Evolutionary conservation across 345 rosid species (phyloP).

Genomic region (Hypericum perforatum): DNA sequence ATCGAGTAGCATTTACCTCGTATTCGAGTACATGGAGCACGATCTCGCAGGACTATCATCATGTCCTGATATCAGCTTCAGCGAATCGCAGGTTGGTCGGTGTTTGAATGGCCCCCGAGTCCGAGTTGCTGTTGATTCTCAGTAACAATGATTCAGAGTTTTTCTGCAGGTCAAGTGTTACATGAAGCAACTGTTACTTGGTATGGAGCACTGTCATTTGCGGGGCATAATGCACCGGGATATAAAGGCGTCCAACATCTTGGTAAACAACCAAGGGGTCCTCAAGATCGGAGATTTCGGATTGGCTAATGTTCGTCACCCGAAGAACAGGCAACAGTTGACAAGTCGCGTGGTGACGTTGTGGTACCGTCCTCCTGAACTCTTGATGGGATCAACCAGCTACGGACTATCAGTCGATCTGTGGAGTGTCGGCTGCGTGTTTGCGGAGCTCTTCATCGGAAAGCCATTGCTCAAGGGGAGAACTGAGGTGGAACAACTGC

Average conservation of each 20-base stretch:
- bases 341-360: conserved; percentile 77
- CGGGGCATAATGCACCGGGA: conserved; percentile 69
- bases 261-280: conserved; percentile 59
- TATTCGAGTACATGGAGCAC: conserved; percentile 80
- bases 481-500: conserved; percentile 80
- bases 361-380: conserved; percentile 87
- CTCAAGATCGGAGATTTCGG: conserved; percentile 72
- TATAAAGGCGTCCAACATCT: conserved; percentile 59
- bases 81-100: conserved; percentile 47
- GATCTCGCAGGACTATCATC: conserved; percentile 66
- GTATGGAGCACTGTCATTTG: conserved; percentile 65
- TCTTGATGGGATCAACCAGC: conserved; percentile 67
- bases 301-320: conserved; percentile 44
- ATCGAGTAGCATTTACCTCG: conserved; percentile 56
- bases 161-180: conserved; percentile 53
- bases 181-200: conserved; percentile 61
- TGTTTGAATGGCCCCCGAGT: too few relatives aligned
- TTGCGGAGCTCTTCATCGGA: conserved; percentile 52
- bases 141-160: too few relatives aligned
- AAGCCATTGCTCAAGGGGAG: conserved; percentile 71
- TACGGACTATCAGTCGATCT: conserved; percentile 59
- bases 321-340: conserved; percentile 37
- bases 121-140: too few relatives aligned
- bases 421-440: conserved; percentile 80
- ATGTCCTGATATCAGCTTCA: conserved; percentile 43